These are phyloP conservation scores for Parmelia sp. DNA, from an alignment of 495 filamentous ascomycete species.

Conservation along the genomic window DNA sequence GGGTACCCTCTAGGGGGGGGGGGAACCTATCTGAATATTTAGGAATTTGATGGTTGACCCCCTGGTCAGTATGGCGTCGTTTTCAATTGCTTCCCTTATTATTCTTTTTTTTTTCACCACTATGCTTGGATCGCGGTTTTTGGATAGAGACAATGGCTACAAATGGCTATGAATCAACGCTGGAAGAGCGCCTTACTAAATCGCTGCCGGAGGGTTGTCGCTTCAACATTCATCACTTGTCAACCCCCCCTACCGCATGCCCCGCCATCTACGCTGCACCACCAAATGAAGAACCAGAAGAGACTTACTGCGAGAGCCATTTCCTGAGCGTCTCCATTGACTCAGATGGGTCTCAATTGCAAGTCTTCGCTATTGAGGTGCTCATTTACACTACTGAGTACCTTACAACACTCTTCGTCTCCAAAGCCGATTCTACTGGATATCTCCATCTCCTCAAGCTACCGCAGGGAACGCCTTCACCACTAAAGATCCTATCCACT, in stretches of 20 bases:
- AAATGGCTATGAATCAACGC: neutral
- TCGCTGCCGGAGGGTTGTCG: slow-evolving; percentile 62
- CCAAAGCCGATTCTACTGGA: slow-evolving; percentile 95
- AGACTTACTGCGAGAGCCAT: slow-evolving; percentile 82
- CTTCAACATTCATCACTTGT: slow-evolving; percentile 78
- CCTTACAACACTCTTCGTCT: slow-evolving; percentile 84
- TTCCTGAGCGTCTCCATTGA: slow-evolving; percentile 70
- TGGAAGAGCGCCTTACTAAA: slow-evolving; percentile 46
- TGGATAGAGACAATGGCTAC: neutral
- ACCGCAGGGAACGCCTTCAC: slow-evolving; percentile 57
- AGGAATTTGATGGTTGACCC: too few relatives aligned
- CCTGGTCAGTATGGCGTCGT: too few relatives aligned
- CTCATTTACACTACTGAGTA: slow-evolving; percentile 63
- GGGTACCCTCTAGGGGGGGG: slow-evolving; percentile 3
- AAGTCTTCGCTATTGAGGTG: slow-evolving; percentile 63
- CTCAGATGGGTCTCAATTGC: slow-evolving; percentile 33
- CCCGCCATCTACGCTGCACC: slow-evolving; percentile 73
- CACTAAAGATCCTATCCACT: slow-evolving; percentile 62
- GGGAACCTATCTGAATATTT: too few relatives aligned
- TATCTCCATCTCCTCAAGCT: slow-evolving; percentile 63
- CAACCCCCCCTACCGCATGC: slow-evolving; percentile 69
- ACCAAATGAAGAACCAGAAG: slow-evolving; percentile 57
- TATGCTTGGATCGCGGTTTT: neutral
- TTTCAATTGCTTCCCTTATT: neutral
- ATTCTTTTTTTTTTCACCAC: neutral